Evolutionary conservation across 805 yeast genomes (phyloP), one percentile per base, ranked within the genome.

Genomic region (Aciculoconidium aculeatum): DNA sequence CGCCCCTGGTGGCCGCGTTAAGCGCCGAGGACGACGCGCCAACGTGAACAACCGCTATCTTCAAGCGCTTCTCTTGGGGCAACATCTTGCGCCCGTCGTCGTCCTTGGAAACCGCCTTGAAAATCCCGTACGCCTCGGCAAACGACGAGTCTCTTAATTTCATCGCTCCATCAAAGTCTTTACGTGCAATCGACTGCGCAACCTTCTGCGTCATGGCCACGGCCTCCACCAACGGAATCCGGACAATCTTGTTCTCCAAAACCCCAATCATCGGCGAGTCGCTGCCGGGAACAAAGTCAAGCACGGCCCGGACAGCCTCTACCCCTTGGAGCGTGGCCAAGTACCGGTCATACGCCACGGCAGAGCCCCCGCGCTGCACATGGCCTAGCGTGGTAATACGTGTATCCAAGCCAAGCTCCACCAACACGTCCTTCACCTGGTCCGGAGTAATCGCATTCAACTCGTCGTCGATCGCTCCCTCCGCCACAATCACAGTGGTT

Each of bases 21-120:
- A 82, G 67, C 35, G 83, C 88, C 41, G 82, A 80, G 12, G 86
- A 77, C 18, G 92, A 80, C 3, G 92, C 90, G 43, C 92, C 92
- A 36, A 81, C 78, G 42, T 81, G 80, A 30, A 81, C 67, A 24
- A 81, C 70, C 26, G 84, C 90, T 38, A 80, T 74, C 41, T 71
- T 77, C 45, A 75, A 60, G 41, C 77, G 66, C 45, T 77, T 56
- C 4, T 53, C 67, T 11, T 48, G 55, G 4, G 81, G 76, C 41
- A 80, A 60, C 5, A 37, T 13, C n/a, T 43, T 29, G 21, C 49
- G 43, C 3, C 57, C 59, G 34, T 63, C 67, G 40, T 65, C 66
- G 31, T 45, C 39, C 28, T 46, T 43, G 5, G 65, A 40, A 42
- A 75, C 73, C 19, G 84, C 73, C 51, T 76, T 63, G 55, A 68